Evolutionary conservation across 345 rosid species (phyloP), one percentile per base, ranked within the genome.

Genomic region (Jatropha curcas): DNA sequence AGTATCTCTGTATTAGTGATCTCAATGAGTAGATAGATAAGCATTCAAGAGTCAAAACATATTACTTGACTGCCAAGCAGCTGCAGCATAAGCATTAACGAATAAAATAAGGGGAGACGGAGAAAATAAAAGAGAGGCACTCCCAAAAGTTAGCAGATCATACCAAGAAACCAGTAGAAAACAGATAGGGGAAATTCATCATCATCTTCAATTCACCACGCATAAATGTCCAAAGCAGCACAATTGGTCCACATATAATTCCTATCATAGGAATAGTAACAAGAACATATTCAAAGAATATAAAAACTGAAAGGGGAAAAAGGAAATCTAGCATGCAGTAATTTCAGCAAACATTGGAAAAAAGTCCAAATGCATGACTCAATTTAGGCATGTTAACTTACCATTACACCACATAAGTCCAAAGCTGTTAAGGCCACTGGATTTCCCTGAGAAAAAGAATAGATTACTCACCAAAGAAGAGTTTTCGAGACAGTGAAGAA

Each of bases 331-430:
- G 33, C 14, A 51, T 9, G 7, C 14, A 30, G 2, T n/a, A 45
- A 67, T 17, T 58, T 19, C 30, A 62, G 41, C 16, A 39, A 65
- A 19, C 62, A 30, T 30, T 35, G 33, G 59, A 62, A 22, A 62
- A 22, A 7, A 19, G 12, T 28, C 56, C 60, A 70, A 11, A 30
- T 34, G 11, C 1, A 34, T 7, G 7, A 46, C 34, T 76, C 14
- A 30, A 27, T 27, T 30, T 17, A 35, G 31, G 62, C 51, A 4
- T 53, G 61, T 48, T n/a, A 65, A 65, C 71, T 77, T 86, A 93
- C 99, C 99, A 80, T 93, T 95, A 87, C 94, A 90, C 99, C 97
- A 95, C 97, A 95, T 95, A 61, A 95, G 92, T 60, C 98, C 98
- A 85, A 95, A 95, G 82, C 98, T 95, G 84, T 91, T 95, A 70